Evolutionary conservation across 129 eudicot species (phyloP), one percentile per base, ranked within the genome.

Genomic region (Tagetes patula): DNA sequence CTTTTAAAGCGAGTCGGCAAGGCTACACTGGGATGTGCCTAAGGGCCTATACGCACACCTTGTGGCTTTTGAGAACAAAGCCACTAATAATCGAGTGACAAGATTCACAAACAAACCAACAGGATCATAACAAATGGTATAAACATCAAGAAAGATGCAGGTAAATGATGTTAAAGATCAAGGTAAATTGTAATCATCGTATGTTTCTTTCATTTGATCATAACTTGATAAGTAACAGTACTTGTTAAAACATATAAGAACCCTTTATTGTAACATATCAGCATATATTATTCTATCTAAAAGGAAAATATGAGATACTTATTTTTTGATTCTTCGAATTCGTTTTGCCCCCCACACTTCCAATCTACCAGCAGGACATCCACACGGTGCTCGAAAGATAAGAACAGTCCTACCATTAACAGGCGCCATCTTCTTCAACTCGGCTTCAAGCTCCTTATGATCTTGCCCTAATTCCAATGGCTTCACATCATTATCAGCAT

Each of bases 381-480:
- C 90, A 55, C 90, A 85, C 2, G 80, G 77, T 6, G 87, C 90
- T 62, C 87, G 84, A 67, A 85, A 85, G 45, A 85, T 65, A 13
- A 85, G 80, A 61, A 85, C 87, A 33, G 87, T 79, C 11, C 90
- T 79, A 1, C 90, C 90, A 80, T 85, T 85, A 27, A 77, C 73
- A 10, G 90, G 90, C 10, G 90, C 87, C 90, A 85, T 85, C 53
- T 77, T 82, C 77, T 79, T 85, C 80, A 82, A 42, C 69, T 85
- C 90, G 0, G 83, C 87, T 60, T 82, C 86, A 49, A 85, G 78
- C 46, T 82, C 86, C 70, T 85, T 73, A 30, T 78, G 84, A 80
- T 82, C 90, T 54, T 79, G 73, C 71, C 86, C 86, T 8, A 80
- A 52, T 65, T 85, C 87, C 69, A 84, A 80, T 36, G 85, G 83